Evolutionary conservation across 2,329 filamentous ascomycete genomes (phyloP).

Genomic region (Nannizzia gypsea): DNA sequence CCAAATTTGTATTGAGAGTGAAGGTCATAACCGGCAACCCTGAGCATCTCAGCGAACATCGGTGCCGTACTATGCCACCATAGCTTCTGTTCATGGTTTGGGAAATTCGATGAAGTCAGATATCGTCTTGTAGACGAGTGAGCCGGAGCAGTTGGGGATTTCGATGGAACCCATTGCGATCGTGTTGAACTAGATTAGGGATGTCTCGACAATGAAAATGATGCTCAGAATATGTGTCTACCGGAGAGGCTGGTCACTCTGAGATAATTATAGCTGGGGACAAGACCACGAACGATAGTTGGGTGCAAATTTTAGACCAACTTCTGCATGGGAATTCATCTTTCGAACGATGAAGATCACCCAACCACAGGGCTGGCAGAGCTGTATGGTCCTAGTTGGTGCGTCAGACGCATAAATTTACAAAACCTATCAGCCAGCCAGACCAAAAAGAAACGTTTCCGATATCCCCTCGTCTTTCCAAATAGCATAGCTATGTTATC

Average conservation of each 20-base stretch:
- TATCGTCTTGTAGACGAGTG: neutral
- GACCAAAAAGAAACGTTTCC: neutral
- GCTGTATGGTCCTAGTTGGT: neutral
- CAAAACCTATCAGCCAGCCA: neutral
- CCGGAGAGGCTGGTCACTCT: neutral
- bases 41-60: slow-evolving; percentile 14
- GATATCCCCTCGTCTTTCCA: neutral
- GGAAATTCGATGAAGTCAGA: slow-evolving; percentile 6
- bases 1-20: slow-evolving; percentile 15
- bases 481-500: neutral
- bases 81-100: slow-evolving; percentile 10
- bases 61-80: slow-evolving; percentile 18
- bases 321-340: neutral
- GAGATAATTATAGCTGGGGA: neutral
- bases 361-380: neutral
- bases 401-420: neutral
- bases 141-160: slow-evolving; percentile 1
- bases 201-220: neutral
- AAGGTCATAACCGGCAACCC: slow-evolving; percentile 12
- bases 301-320: neutral
- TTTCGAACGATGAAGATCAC: neutral
- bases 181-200: neutral
- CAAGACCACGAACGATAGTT: neutral
- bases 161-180: neutral
- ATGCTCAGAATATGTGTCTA: neutral